Evolutionary conservation across 768 basidiomycete species (phyloP).

Genomic region (Termitomyces sp.): DNA sequence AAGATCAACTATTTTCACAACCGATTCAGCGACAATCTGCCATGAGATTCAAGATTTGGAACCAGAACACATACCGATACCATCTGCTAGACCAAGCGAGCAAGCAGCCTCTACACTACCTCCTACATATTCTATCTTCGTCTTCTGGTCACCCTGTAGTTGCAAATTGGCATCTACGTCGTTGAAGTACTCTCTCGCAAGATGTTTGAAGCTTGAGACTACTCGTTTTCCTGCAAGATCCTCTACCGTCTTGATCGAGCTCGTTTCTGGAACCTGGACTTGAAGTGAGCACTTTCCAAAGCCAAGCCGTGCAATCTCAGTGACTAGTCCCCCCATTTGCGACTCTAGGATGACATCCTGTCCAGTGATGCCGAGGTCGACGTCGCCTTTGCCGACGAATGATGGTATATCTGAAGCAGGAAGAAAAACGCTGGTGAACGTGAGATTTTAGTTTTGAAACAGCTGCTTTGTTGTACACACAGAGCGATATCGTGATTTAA

Average conservation of each 20-base stretch:
- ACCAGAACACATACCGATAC: conserved; percentile 64
- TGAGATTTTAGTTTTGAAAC: not conserved
- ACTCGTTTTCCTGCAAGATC: conserved; percentile 88
- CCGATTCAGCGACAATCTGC: conserved; percentile 1
- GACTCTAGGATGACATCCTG: conserved; percentile 96
- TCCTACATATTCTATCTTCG: conserved; percentile 91
- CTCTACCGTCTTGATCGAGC: conserved; percentile 64
- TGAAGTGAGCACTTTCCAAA: conserved; percentile 91
- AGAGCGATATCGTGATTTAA: conserved; percentile 91
- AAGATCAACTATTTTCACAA: conserved; percentile 68
- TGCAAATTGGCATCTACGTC: conserved; percentile 51
- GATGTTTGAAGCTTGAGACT: conserved; percentile 93
- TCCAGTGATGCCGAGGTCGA: conserved; percentile 96
- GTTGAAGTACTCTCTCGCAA: conserved; percentile 75
- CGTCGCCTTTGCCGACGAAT: conserved; percentile 96
- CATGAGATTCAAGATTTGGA: not conserved
- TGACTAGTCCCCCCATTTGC: conserved; percentile 71
- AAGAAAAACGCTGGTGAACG: conserved; percentile 77
- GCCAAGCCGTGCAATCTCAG: conserved; percentile 76
- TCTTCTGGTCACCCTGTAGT: conserved; percentile 52
- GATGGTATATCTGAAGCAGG: conserved; percentile 97
- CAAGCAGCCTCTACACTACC: conserved; percentile 99
- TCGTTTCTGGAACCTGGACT: conserved; percentile 84
- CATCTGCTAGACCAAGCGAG: conserved; percentile 92
- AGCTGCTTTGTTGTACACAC: conserved; percentile 42